A percentile compares a stretch with the other conserved stretches of the same genome.
Evolutionary conservation across 1,139 yeast genomes (phyloP).

Genomic region (Blastobotrys petasosporus): DNA sequence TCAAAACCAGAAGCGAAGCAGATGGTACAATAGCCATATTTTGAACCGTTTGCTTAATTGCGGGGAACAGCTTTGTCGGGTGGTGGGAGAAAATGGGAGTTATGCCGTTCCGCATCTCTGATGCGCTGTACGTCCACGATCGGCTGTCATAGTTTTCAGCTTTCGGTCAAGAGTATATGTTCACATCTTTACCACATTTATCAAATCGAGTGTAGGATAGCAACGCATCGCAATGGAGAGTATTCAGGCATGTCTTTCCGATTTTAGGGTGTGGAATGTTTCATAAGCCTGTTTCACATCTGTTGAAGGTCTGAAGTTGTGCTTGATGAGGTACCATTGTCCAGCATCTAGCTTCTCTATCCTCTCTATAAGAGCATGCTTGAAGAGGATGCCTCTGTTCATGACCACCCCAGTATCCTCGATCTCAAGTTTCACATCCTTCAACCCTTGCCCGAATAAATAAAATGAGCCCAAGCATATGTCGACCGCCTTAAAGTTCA

Average conservation of each 20-base stretch:
- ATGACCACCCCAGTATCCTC: slow-evolving; percentile 55
- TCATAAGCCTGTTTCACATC: slow-evolving; percentile 10
- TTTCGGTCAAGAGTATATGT: too few relatives aligned
- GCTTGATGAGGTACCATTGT: slow-evolving; percentile 1
- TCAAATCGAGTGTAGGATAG: too few relatives aligned
- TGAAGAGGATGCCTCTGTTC: slow-evolving; percentile 53
- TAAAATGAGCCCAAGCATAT: slow-evolving; percentile 42
- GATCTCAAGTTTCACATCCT: slow-evolving; percentile 42
- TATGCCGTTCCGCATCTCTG: too few relatives aligned
- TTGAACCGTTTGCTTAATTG: not conserved
- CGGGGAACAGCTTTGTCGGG: too few relatives aligned
- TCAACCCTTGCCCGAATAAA: not conserved
- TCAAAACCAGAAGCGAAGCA: slow-evolving; percentile 29
- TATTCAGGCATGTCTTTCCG: too few relatives aligned
- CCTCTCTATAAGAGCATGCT: slow-evolving; percentile 48
- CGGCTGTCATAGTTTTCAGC: too few relatives aligned
- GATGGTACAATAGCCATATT: slow-evolving; percentile 17
- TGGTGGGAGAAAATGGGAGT: too few relatives aligned
- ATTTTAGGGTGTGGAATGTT: not conserved
- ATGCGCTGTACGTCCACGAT: too few relatives aligned
- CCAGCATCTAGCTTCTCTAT: slow-evolving; percentile 2
- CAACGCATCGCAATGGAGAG: too few relatives aligned
- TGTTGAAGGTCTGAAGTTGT: slow-evolving; percentile 1
- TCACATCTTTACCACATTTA: too few relatives aligned
- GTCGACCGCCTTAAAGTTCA: slow-evolving; percentile 47